A percentile compares a stretch with the other conserved stretches of the same genome.
Conservation (phyloP, 176 grass and related monocot species). For the Eragrostis curvula region DNA sequence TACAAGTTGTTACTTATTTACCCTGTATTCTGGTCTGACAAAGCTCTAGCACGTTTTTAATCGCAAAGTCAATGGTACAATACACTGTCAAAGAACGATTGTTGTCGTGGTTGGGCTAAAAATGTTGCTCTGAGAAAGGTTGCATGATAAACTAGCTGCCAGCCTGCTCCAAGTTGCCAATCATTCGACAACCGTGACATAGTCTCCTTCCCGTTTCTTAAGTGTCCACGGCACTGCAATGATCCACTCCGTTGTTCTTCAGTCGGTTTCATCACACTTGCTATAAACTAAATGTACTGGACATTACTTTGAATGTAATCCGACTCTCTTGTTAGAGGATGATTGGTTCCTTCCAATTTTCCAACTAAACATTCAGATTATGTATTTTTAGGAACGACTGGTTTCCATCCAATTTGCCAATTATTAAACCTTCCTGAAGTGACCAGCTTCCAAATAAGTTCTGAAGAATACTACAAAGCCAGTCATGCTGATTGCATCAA, state of each 20-base stretch:
- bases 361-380: too few relatives aligned
- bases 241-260: constrained; percentile 2
- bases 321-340: background rate
- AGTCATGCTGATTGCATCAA: background rate
- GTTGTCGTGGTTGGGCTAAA: background rate
- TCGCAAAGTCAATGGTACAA: too few relatives aligned
- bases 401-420: constrained; percentile 17
- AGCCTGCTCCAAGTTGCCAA: constrained; percentile 25
- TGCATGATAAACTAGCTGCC: background rate
- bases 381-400: too few relatives aligned
- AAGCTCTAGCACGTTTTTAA: too few relatives aligned
- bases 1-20: too few relatives aligned
- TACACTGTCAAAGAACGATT: background rate
- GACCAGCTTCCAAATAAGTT: background rate
- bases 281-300: background rate
- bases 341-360: constrained; percentile 12
- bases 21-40: too few relatives aligned
- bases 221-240: constrained; percentile 3
- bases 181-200: background rate
- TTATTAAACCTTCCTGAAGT: background rate
- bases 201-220: background rate
- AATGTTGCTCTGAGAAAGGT: constrained; percentile 10
- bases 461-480: background rate
- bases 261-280: constrained; percentile 22
- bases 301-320: constrained; percentile 27